Evolutionary conservation across 192 early-diverging fungal genomes (phyloP), one percentile per base, ranked within the genome.

Genomic region (Powellomyces hirtus): DNA sequence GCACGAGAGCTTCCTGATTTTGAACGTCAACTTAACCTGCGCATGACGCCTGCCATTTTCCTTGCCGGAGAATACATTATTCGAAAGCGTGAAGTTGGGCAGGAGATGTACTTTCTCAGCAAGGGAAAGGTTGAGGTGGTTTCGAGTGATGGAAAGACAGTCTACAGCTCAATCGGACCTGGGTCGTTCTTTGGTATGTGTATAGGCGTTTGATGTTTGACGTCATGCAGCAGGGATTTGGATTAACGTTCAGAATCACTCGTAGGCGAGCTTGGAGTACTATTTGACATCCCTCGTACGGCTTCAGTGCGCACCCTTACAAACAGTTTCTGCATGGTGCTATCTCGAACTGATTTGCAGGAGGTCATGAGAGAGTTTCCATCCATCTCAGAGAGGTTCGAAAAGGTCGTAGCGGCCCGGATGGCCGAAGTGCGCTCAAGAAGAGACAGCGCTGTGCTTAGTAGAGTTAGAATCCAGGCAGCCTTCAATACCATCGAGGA

Each of bases 171-270:
- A 10, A 79, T 81, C 50, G 59, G 77, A 33, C 52, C 34, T 42
- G 79, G 79, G 14, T 75, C 76, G 10, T 81, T 81, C 50, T 79
- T 81, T 66, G 79, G 79, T 78, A 61, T n/a, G 70, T 53, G 34
- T 1, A n/a, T 34, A 37, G 4, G 22, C 42, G 13, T 2, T 38
- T 66, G n/a, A n/a, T n/a, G n/a, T n/a, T n/a, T n/a, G 59, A 61
- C 18, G 26, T 7, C 11, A 29, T 60, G 36, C 59, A 7, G 29
- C 10, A 13, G 30, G 37, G 18, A 16, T 31, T 60, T 20, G 16
- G n/a, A n/a, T n/a, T n/a, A n/a, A n/a, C n/a, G n/a, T n/a, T n/a
- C n/a, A n/a, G n/a, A n/a, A n/a, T n/a, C n/a, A n/a, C n/a, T n/a
- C n/a, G n/a, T 35, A 78, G 76, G 76, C 27, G 79, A 81, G 49